Percentiles rank a stretch among this genome's conserved stretches.
These are phyloP conservation scores for Trichothecium roseum DNA, from an alignment of 2,329 filamentous ascomycete genomes.

Conservation along the genomic window DNA sequence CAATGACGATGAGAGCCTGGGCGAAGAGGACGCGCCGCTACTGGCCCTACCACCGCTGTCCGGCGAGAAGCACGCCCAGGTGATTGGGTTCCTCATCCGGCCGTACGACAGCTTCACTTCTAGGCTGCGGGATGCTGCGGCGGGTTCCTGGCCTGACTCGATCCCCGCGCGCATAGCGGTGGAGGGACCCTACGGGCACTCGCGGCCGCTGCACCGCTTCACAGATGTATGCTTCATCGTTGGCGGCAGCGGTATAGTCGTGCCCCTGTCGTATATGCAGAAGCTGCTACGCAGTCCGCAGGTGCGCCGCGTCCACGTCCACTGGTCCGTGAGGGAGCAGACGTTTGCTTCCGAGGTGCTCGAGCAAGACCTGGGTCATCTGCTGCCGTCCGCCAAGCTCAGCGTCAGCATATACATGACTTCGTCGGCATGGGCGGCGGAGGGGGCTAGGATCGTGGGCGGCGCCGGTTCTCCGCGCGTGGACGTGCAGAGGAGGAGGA, in stretches of 20 bases:
- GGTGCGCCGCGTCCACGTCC: constrained; percentile 17
- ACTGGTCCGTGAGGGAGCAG: constrained; percentile 33
- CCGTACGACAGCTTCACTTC: constrained; percentile 34
- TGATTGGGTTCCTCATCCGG: constrained; percentile 27
- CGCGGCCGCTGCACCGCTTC: constrained; percentile 24
- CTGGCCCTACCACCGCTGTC: constrained; percentile 11
- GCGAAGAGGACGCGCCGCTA: constrained; percentile 23
- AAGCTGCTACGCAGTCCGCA: constrained; percentile 12
- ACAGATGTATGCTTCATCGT: constrained; percentile 30
- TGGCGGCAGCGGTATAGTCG: constrained; percentile 34
- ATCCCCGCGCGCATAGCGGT: constrained; percentile 24
- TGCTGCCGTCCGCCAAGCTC: constrained; percentile 17
- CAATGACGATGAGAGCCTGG: constrained; percentile 5
- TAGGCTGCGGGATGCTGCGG: constrained; percentile 21
- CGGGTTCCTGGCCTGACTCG: constrained; percentile 11
- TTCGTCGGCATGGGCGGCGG: too few species aligned
- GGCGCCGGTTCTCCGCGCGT: too few species aligned
- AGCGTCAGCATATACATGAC: constrained; percentile 27
- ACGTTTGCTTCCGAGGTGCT: constrained; percentile 24
- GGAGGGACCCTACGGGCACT: constrained; percentile 34
- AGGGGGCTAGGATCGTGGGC: background rate
- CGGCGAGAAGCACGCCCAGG: constrained; percentile 2
- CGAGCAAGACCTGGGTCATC: constrained; percentile 18
- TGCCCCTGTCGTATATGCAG: constrained; percentile 27
- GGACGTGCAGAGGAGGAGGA: too few species aligned